Evolutionary conservation across 1,139 yeast genomes (phyloP), one percentile per base, ranked within the genome.

Genomic region (Suhomyces anneliseae): DNA sequence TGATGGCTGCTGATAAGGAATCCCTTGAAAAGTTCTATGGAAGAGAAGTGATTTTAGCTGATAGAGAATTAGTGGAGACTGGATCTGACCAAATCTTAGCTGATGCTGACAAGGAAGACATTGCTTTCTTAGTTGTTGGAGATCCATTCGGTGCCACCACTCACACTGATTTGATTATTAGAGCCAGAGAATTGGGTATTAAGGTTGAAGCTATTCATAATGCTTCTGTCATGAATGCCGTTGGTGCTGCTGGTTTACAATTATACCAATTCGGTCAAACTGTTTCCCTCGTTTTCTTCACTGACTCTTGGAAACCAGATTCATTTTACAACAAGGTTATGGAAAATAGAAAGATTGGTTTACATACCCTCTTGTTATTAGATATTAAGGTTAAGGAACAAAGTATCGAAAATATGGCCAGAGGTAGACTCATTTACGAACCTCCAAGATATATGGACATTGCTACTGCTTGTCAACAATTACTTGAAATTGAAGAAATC

Each of bases 101-200:
- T 27, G 85, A 81, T 47, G 97, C 96, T 1, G 82, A 87, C 39
- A 72, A 67, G 19, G 93, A 88, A 46, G 96, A 90, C 62, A 78
- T 93, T 62, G 98, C 97, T 1, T 90, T 93, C 59, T 74, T 93
- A 56, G 99, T 93, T 15, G 99, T 93, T 27, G 99, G 99, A 36
- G 99, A 93, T 64, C 96, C 95, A 34, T 92, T 90, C 64, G 99
- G 99, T 33, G 99, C 99, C 38, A 93, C 99, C 6, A 93, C 99
- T 0, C 99, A 93, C 67, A 90, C 97, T 0, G 99, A 93, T 69
- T 77, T 93, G 54, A 90, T 90, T 36, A 79, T 93, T 49, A 77
- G 99, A 58, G 98, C 98, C 34, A 80, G 96, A 57, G 96, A 88
- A 66, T 75, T 85, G 53, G 82, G 82, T 2, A 89, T 93, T 61